A percentile compares a stretch with the other conserved stretches of the same genome.
phyloP scores from a whole-genome alignment of 345 rosid genomes.

The Hibiscus tridactylites region DNA sequence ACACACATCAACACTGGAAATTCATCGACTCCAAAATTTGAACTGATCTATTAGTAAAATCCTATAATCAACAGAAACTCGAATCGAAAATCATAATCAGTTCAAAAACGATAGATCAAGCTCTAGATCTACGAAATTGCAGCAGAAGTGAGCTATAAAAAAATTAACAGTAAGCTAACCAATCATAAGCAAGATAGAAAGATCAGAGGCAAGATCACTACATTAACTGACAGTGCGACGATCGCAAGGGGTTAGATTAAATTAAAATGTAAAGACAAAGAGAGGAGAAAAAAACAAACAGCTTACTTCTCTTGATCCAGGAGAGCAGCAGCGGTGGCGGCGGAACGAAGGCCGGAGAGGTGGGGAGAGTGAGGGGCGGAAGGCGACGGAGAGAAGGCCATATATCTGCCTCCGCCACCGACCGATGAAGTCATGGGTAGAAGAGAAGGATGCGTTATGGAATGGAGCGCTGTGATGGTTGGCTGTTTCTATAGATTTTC shows the following conservation, averaged over 20 bases:
- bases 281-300: background rate
- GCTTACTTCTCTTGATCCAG: conserved; percentile 75
- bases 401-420: conserved; percentile 60
- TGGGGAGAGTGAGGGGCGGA: conserved; percentile 79
- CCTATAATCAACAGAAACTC: too few relatives aligned
- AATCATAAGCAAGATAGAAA: background rate
- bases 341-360: conserved; percentile 54
- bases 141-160: background rate
- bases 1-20: too few relatives aligned
- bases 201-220: background rate
- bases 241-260: conserved; percentile 1
- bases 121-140: background rate
- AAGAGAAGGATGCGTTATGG: background rate
- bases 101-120: background rate
- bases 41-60: background rate
- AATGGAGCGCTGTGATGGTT: background rate
- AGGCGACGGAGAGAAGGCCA: conserved; percentile 83
- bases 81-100: background rate
- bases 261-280: background rate
- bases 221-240: background rate
- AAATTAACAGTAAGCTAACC: too few relatives aligned
- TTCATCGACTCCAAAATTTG: background rate
- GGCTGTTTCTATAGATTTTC: background rate
- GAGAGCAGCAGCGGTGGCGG: conserved; percentile 44
- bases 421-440: conserved; percentile 29